Conservation (phyloP, 1,139 yeast species). For the Sugiyamaella pinicola region DNA sequence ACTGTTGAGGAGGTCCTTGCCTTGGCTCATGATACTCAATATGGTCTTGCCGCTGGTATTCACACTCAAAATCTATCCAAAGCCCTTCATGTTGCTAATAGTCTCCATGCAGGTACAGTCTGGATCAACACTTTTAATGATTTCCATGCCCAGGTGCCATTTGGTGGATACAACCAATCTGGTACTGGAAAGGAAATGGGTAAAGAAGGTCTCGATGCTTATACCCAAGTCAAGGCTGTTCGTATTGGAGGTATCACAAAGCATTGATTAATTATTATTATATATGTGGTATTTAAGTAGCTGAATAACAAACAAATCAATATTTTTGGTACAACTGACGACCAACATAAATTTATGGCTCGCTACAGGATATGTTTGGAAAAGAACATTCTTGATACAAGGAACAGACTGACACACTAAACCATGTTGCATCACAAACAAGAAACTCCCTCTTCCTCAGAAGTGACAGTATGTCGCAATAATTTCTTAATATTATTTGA, state of each 20-base stretch:
- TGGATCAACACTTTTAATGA: constrained; percentile 84
- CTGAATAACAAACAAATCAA: background rate
- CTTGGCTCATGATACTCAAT: constrained; percentile 70
- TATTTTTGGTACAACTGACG: no score
- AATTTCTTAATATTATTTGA: no score
- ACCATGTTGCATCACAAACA: no score
- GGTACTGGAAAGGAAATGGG: constrained; percentile 96
- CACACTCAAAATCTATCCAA: constrained; percentile 63
- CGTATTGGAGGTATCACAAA: constrained; percentile 42
- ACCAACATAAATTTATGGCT: no score
- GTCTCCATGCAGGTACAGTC: constrained; percentile 73
- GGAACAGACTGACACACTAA: no score
- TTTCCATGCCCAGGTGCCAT: constrained; percentile 75
- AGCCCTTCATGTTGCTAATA: constrained; percentile 62
- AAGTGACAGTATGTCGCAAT: no score
- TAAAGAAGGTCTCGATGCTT: constrained; percentile 74
- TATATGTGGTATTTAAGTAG: constrained; percentile 1
- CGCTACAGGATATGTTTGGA: no score
- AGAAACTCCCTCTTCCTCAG: no score
- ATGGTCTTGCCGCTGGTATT: constrained; percentile 83
- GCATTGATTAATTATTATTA: constrained; percentile 1
- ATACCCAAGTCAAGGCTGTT: constrained; percentile 77
- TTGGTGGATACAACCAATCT: constrained; percentile 84
- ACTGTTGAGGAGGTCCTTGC: constrained; percentile 70
- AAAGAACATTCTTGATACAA: no score